These are phyloP conservation scores for Brassica nigra DNA, from an alignment of 345 rosid genomes.

Conservation along the genomic window DNA sequence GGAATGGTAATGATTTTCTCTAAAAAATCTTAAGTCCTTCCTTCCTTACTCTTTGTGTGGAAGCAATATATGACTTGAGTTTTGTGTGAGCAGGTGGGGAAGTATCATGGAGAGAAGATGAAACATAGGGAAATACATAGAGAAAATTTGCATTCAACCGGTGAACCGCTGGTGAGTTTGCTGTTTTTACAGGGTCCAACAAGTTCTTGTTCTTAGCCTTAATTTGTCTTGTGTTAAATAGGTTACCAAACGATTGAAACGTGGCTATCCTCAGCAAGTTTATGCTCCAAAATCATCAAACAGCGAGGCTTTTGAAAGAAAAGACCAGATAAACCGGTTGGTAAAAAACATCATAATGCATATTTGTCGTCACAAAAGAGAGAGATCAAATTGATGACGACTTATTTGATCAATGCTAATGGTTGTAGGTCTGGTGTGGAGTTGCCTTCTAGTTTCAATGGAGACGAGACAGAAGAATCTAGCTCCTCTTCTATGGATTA, in stretches of 20 bases:
- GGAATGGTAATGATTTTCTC: constrained; percentile 50
- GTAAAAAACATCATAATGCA: constrained; percentile 38
- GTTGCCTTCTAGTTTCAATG: constrained; percentile 63
- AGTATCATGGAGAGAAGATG: constrained; percentile 44
- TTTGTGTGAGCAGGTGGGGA: constrained; percentile 48
- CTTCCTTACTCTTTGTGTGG: constrained; percentile 7
- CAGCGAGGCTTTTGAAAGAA: constrained; percentile 39
- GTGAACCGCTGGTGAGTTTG: constrained; percentile 54
- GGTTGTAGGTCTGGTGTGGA: constrained; percentile 51
- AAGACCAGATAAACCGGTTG: constrained; percentile 52
- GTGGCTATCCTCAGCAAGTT: constrained; percentile 48
- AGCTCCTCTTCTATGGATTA: constrained; percentile 61
- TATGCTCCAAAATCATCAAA: constrained; percentile 45
- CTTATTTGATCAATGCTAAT: constrained; percentile 10
- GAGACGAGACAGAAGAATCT: constrained; percentile 68
- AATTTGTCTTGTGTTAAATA: constrained; percentile 30
- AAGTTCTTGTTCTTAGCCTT: constrained; percentile 18
- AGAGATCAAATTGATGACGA: constrained; percentile 13
- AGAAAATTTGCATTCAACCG: constrained; percentile 40
- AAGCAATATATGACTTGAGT: constrained; percentile 7
- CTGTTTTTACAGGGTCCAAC: constrained; percentile 7
- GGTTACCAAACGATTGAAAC: constrained; percentile 50
- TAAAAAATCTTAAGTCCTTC: neutral
- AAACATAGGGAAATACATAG: constrained; percentile 39
- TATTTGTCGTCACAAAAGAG: constrained; percentile 7